Percentiles rank a stretch among this genome's conserved stretches.
Evolutionary conservation across 208 protist genomes (phyloP).

Genomic region (Leishmania turanica): DNA sequence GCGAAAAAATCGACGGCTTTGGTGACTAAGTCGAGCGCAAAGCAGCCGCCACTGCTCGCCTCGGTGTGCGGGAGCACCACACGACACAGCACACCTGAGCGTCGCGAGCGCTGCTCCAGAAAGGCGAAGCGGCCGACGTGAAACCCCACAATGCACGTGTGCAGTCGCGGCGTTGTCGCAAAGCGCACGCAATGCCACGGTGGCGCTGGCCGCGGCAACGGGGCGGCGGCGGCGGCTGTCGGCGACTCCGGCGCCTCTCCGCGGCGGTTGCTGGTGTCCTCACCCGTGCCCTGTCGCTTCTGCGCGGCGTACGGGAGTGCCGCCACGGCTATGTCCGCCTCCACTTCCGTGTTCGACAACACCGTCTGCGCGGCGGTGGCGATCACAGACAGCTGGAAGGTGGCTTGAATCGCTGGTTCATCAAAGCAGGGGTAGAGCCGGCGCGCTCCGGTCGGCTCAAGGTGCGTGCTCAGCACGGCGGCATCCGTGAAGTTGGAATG

Average conservation of each 20-base stretch:
- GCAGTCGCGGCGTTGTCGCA: conserved; percentile 46
- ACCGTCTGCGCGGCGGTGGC: conserved; percentile 33
- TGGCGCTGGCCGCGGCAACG: background rate
- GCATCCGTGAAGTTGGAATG: conserved; percentile 36
- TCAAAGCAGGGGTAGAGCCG: conserved; percentile 75
- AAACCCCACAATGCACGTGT: conserved; percentile 77
- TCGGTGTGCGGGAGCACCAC: conserved; percentile 52
- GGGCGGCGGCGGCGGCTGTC: background rate
- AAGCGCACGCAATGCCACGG: conserved; percentile 40
- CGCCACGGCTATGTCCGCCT: conserved; percentile 28
- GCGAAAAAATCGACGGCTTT: conserved; percentile 85
- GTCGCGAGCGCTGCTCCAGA: conserved; percentile 59
- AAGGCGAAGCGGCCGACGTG: conserved; percentile 92
- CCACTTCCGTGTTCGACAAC: conserved; percentile 53
- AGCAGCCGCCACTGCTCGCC: conserved; percentile 52
- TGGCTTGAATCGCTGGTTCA: conserved; percentile 55
- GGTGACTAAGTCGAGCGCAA: conserved; percentile 90
- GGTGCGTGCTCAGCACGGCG: conserved; percentile 56
- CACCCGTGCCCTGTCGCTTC: background rate
- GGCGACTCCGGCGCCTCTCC: background rate
- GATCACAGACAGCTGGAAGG: conserved; percentile 63
- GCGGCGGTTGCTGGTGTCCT: background rate
- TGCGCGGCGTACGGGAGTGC: conserved; percentile 15
- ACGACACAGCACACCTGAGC: conserved; percentile 52
- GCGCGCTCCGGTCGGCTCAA: conserved; percentile 67